Evolutionary conservation across 495 filamentous ascomycete species (phyloP), one percentile per base, ranked within the genome.

Genomic region (Aspergillus diversus): DNA sequence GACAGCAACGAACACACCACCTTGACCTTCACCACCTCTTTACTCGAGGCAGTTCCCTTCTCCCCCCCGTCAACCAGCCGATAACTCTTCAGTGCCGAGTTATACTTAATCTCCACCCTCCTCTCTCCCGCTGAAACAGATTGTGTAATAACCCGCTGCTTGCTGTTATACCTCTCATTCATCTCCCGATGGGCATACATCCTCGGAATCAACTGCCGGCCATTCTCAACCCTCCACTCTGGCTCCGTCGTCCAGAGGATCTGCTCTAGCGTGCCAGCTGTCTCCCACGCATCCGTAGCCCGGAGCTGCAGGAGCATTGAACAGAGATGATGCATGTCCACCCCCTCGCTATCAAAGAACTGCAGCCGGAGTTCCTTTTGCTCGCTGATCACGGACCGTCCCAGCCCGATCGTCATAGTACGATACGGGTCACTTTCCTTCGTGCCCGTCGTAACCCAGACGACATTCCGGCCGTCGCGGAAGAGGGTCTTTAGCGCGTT

Each of bases 181-280:
- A 13, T 13, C 37, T 39, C 37, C 8, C 9, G 33, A 17, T 39
- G 27, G n/a, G 21, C 33, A 15, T 15, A 55, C 52, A 34, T n/a
- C 33, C 53, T 33, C 5, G 74, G 71, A 51, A 77, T 68, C 9
- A 71, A 17, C 4, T 62, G 52, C 31, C 52, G 49, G n/a, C 66
- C 68, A n/a, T 60, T 37, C 0, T 70, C 57, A 7, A 71, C n/a
- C 61, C 55, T 0, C 67, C 1, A 21, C 61, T 79, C 76, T 3
- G 68, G 73, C 60, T 79, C 76, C 11, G 37, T 61, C 7, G 68
- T 65, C 72, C 72, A 77, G 7, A 76, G 57, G 17, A 63, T 46
- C 8, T 37, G 32, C 5, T 51, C 53, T 4, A 8, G 7, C 13
- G 37, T 39, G 42, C 7, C 86, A 15, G 51, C 33, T 32, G 34